Conservation (phyloP, 352 stramenopile genomes). For the Globisporangium nagaii region DNA sequence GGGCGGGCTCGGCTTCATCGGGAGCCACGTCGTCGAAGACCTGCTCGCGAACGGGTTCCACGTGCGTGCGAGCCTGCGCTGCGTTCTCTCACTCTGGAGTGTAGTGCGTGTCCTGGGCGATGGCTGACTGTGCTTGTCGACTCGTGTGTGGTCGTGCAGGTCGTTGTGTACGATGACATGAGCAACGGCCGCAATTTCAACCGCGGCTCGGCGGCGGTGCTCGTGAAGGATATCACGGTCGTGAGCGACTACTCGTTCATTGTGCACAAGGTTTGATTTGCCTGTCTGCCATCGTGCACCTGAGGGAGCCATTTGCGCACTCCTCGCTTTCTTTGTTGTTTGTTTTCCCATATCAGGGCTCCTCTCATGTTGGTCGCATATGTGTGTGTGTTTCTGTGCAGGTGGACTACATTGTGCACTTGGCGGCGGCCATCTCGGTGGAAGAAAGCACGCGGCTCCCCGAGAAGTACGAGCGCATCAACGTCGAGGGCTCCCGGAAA, state of each 20-base stretch:
- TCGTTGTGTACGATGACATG: conserved; percentile 86
- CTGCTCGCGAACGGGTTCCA: conserved; percentile 71
- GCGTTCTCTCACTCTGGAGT: not conserved
- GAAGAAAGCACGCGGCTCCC: conserved; percentile 81
- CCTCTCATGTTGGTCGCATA: no score
- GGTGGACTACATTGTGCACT: conserved; percentile 81
- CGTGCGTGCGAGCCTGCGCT: conserved; percentile 20
- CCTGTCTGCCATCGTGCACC: no score
- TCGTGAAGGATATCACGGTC: conserved; percentile 83
- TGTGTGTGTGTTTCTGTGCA: conserved; percentile 16
- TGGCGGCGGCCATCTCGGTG: conserved; percentile 80
- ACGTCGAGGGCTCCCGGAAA: conserved; percentile 77
- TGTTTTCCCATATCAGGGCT: no score
- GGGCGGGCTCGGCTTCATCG: conserved; percentile 78
- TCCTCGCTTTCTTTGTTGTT: no score
- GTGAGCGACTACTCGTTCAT: conserved; percentile 77
- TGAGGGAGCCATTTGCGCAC: no score
- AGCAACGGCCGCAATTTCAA: conserved; percentile 88
- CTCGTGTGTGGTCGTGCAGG: conserved; percentile 21
- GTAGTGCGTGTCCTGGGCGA: not conserved
- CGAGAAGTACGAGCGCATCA: conserved; percentile 85
- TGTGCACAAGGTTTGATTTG: conserved; percentile 76
- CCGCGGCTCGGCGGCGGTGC: conserved; percentile 53
- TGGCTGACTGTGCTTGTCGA: not conserved
- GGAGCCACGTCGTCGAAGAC: conserved; percentile 82